These are phyloP conservation scores for Dendrothele bispora DNA, from an alignment of 768 basidiomycete genomes.

Conservation along the genomic window DNA sequence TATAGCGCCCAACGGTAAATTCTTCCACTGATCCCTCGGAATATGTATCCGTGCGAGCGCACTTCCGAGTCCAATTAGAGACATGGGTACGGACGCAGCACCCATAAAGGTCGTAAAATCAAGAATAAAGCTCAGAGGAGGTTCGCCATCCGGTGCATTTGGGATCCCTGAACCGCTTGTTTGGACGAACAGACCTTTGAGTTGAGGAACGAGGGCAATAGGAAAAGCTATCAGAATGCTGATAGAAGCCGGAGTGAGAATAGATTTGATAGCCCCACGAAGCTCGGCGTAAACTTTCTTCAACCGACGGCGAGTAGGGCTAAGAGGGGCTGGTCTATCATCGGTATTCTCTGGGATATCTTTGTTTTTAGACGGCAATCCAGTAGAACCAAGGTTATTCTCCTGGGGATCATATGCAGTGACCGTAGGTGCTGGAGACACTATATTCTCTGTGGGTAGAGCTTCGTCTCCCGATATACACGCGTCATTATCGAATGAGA, in stretches of 20 bases:
- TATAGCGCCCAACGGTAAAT: conserved; percentile 54
- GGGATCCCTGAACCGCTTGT: conserved; percentile 44
- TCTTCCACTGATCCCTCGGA: conserved; percentile 44
- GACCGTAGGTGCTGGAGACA: conserved; percentile 4
- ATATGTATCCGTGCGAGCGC: conserved; percentile 59
- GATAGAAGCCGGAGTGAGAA: conserved; percentile 50
- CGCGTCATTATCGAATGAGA: conserved; percentile 16
- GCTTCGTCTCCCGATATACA: conserved; percentile 12
- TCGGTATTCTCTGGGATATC: background rate
- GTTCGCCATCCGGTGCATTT: conserved; percentile 62
- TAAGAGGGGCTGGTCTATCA: conserved; percentile 1
- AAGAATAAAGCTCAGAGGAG: conserved; percentile 62
- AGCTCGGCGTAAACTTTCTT: conserved; percentile 3
- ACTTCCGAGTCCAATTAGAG: conserved; percentile 61
- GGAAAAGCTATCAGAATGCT: conserved; percentile 54
- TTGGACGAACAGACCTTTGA: conserved; percentile 62
- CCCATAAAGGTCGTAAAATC: conserved; percentile 62
- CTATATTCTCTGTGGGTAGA: conserved; percentile 9
- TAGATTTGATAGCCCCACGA: conserved; percentile 30
- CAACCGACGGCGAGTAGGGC: background rate
- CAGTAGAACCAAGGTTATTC: background rate
- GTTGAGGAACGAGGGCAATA: conserved; percentile 52
- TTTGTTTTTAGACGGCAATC: background rate
- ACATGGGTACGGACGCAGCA: conserved; percentile 61
- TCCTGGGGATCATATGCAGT: conserved; percentile 2